Base-by-base conservation (phyloP, 106 monocot species). In the Gastrodia elata region DNA sequence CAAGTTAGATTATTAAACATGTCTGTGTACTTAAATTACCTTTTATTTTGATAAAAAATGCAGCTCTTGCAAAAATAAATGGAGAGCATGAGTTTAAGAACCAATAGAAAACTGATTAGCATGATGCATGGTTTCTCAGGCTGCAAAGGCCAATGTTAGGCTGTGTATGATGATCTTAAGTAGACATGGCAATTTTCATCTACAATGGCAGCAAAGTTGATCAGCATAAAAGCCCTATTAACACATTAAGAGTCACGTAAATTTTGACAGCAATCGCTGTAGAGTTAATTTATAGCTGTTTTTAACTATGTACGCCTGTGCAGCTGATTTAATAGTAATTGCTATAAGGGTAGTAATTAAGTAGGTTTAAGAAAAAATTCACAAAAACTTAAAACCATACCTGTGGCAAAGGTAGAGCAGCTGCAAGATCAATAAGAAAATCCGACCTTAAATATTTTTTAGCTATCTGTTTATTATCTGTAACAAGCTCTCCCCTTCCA, bases 321-420 rank as follows among this genome's bases (percentile, higher is more conserved):
- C 14, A 32, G 61, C 2, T 4, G 32, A 32, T 61, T 30, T 32
- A 13, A 61, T 32, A 28, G 2, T 11, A 61, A 61, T 11, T 4
- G 32, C 13, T 32, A 61, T 10, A 61, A 61, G 14, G 27, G 61
- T 61, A 22, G 38, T 37, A 38, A 20, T 20, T 4, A 38, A 20
- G 0, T 38, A 67, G 2, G 15, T 20, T 67, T 1, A 67, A 67
- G 11, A 67, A 38, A 67, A 8, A 67, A 67, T 20, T 0, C 6
- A 37, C 5, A 18, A 8, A 37, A 22, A 7, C n/a, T 18, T 37
- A 20, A 35, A 15, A 72, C 15, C 67, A 38, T 78, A 84, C 94
- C 94, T 94, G 94, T 48, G 94, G 94, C 78, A 94, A 82, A 74
- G 94, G 94, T 39, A 94, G 76, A 27, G 89, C 84, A 70, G 94